These are phyloP conservation scores for Lepidium sativum DNA, from an alignment of 345 rosid species.

Conservation along the genomic window DNA sequence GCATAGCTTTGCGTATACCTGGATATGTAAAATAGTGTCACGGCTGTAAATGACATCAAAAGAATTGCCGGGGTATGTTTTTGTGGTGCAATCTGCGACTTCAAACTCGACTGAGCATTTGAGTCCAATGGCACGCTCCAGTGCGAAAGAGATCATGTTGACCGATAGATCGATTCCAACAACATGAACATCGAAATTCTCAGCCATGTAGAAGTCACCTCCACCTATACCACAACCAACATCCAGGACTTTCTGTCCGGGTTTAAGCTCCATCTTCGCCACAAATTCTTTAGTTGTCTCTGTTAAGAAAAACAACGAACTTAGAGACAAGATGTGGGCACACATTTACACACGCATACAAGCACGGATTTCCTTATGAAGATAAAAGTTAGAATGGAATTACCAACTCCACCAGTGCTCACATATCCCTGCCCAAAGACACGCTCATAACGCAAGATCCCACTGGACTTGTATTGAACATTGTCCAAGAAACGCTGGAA, in stretches of 20 bases:
- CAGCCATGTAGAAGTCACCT: slow-evolving; percentile 96
- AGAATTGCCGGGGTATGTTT: slow-evolving; percentile 54
- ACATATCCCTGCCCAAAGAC: slow-evolving; percentile 86
- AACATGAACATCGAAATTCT: slow-evolving; percentile 69
- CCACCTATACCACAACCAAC: slow-evolving; percentile 99
- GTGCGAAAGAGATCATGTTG: slow-evolving; percentile 88
- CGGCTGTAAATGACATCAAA: slow-evolving; percentile 96
- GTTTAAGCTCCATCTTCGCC: slow-evolving; percentile 67
- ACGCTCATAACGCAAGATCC: slow-evolving; percentile 83
- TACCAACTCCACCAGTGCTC: slow-evolving; percentile 94
- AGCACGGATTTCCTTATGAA: not conserved
- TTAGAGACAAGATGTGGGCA: not conserved
- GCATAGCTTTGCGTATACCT: slow-evolving; percentile 31
- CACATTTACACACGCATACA: not conserved
- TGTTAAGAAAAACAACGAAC: slow-evolving; percentile 31
- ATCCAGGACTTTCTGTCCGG: slow-evolving; percentile 89
- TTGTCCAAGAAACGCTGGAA: slow-evolving; percentile 91
- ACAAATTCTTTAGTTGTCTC: slow-evolving; percentile 96
- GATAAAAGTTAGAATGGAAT: not conserved
- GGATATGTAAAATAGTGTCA: slow-evolving; percentile 88
- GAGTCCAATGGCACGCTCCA: slow-evolving; percentile 91
- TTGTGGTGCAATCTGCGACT: slow-evolving; percentile 88
- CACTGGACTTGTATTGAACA: slow-evolving; percentile 74
- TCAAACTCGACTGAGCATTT: slow-evolving; percentile 83
- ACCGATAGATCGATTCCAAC: slow-evolving; percentile 87